Evolutionary conservation across 805 yeast species (phyloP).

Genomic region (Candida glaebosa): DNA sequence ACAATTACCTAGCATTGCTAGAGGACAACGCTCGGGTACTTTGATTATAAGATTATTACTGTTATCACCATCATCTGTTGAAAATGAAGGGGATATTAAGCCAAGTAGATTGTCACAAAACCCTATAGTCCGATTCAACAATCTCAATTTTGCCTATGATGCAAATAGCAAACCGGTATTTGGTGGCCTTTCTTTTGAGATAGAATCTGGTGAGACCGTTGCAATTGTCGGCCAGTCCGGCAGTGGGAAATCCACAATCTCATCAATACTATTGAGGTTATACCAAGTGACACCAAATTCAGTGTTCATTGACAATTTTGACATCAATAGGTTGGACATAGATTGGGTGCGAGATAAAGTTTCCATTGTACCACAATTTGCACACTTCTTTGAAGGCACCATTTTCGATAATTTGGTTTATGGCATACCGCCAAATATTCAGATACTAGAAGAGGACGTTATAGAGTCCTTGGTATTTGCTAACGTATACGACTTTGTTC

Average conservation of each 20-base stretch:
- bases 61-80: slow-evolving; percentile 30
- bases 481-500: slow-evolving; percentile 53
- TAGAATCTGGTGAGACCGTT: slow-evolving; percentile 48
- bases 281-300: slow-evolving; percentile 39
- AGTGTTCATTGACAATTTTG: slow-evolving; percentile 37
- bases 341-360: slow-evolving; percentile 50
- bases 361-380: slow-evolving; percentile 73
- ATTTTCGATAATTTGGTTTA: slow-evolving; percentile 68
- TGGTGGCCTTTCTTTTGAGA: slow-evolving; percentile 36
- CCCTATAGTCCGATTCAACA: slow-evolving; percentile 35
- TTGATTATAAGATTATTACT: slow-evolving; percentile 40
- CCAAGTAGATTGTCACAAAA: slow-evolving; percentile 17
- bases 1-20: slow-evolving; percentile 73
- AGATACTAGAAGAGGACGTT: slow-evolving; percentile 27
- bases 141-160: slow-evolving; percentile 52
- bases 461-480: slow-evolving; percentile 39
- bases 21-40: slow-evolving; percentile 74
- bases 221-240: slow-evolving; percentile 88
- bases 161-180: slow-evolving; percentile 29
- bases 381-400: slow-evolving; percentile 70
- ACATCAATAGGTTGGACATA: slow-evolving; percentile 45
- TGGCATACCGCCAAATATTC: slow-evolving; percentile 37
- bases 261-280: slow-evolving; percentile 53
- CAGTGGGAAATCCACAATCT: slow-evolving; percentile 82
- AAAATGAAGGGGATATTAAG: slow-evolving; percentile 30